phyloP scores from a whole-genome alignment of 768 basidiomycete genomes.

The Russula lepida region DNA sequence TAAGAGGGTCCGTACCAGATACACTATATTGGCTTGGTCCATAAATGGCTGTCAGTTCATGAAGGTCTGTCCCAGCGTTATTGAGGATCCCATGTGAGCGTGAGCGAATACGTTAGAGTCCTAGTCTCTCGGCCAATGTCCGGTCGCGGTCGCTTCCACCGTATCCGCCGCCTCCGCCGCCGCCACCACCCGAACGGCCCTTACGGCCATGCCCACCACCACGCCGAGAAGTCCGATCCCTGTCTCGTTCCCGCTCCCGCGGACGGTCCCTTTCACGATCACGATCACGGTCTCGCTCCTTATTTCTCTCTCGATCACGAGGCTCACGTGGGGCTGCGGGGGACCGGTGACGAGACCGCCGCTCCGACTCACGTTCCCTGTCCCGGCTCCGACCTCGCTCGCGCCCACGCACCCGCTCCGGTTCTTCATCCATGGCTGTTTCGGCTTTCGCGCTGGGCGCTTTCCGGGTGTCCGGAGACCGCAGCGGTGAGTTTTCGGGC shows the following conservation, averaged over 20 bases:
- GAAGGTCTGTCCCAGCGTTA: conserved; percentile 21
- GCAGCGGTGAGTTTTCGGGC: conserved; percentile 20
- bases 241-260: conserved; percentile 16
- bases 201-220: conserved; percentile 23
- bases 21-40: conserved; percentile 26
- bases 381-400: conserved; percentile 32
- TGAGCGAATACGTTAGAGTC: conserved; percentile 40
- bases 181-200: conserved; percentile 26
- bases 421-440: conserved; percentile 53
- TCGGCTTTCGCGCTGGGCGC: conserved; percentile 27
- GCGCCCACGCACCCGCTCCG: conserved; percentile 25
- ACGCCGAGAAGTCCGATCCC: conserved; percentile 22
- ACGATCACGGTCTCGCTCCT: conserved; percentile 23
- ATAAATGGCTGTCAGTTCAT: conserved; percentile 12
- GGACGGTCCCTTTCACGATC: conserved; percentile 20
- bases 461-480: conserved; percentile 20
- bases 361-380: conserved; percentile 21
- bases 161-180: conserved; percentile 27
- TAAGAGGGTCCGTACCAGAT: conserved; percentile 30
- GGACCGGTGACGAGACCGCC: conserved; percentile 11
- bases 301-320: conserved; percentile 19
- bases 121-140: conserved; percentile 82
- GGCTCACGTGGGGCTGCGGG: conserved; percentile 11
- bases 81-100: conserved; percentile 13
- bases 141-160: conserved; percentile 47